These are phyloP conservation scores for Leccinum fuscescens DNA, from an alignment of 1,284 basidiomycete genomes.

Conservation along the genomic window DNA sequence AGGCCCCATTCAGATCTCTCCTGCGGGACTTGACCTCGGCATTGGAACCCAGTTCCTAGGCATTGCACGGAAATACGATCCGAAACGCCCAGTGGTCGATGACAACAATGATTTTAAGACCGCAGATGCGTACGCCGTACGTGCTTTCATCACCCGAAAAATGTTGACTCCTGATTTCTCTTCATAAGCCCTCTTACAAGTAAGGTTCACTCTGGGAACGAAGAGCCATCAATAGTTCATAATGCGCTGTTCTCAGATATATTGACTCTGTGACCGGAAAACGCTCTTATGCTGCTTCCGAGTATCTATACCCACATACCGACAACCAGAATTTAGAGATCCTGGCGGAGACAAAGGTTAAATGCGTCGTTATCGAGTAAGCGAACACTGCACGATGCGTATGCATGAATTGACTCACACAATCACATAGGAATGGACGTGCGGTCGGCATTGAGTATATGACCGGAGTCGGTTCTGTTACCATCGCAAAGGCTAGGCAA, in stretches of 20 bases:
- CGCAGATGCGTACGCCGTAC: slow-evolving; percentile 45
- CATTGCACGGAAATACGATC: slow-evolving; percentile 6
- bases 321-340: slow-evolving; percentile 36
- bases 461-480: slow-evolving; percentile 20
- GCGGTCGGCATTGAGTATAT: slow-evolving; percentile 58
- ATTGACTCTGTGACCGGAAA: slow-evolving; percentile 48
- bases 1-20: slow-evolving; percentile 6
- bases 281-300: slow-evolving; percentile 57
- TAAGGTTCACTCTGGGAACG: not conserved
- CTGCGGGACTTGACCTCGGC: not conserved
- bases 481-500: slow-evolving; percentile 1
- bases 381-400: not conserved
- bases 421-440: slow-evolving; percentile 38
- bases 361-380: slow-evolving; percentile 1
- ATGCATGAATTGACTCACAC: not conserved
- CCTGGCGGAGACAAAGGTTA: not conserved
- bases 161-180: not conserved
- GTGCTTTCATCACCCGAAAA: slow-evolving; percentile 15
- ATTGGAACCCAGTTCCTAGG: slow-evolving; percentile 12
- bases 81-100: slow-evolving; percentile 33
- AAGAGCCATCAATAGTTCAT: not conserved
- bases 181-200: not conserved
- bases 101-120: slow-evolving; percentile 47
- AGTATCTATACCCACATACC: slow-evolving; percentile 52
- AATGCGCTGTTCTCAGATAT: slow-evolving; percentile 36